Base-by-base conservation (phyloP, 164 flowering plant genomes). In the Magnolia kwangsiensis region DNA sequence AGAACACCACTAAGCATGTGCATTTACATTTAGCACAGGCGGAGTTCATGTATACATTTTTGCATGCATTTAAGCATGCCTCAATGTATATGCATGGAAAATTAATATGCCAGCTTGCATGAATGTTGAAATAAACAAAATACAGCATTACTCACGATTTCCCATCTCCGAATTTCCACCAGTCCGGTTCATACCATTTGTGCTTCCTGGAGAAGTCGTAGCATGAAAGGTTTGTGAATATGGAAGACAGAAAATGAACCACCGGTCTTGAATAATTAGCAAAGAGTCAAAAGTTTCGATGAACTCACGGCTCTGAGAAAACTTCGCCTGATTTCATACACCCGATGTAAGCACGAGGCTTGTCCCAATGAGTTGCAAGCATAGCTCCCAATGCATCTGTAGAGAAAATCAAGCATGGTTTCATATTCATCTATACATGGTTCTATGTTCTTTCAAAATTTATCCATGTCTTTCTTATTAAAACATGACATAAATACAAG, bases 131-230 rank as follows among this genome's bases (percentile, higher is more conserved):
- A 65, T 24, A 65, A 16, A 31, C 45, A 27, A 31, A 68, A 18
- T 29, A 21, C 24, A 37, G 71, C 51, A 68, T 31, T 7, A 88
- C 99, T 92, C 81, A 95, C 99, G 96, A 81, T 90, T 92, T 95
- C 61, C 88, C 86, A 79, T 93, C 97, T 13, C 98, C 99, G 74
- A 95, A 95, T 73, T 93, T 95, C 98, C 98, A 95, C 98, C 98
- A 95, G 67, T 95, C 97, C 50, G 99, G 97, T 83, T 95, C 98
- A 86, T 92, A 92, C 99, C 99, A 95, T 87, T 90, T 91, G 78
- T 90, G 90, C 73, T 73, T 75, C 88, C 99, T 95, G 87, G 74
- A 76, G 73, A 79, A 81, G 72, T 76, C 63, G 7, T 65, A 37
- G 37, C 74, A 70, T 50, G 67, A 37, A 51, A 67, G 66, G 20